Base-by-base conservation (phyloP, 805 yeast species). In the Ogataea corticis region DNA sequence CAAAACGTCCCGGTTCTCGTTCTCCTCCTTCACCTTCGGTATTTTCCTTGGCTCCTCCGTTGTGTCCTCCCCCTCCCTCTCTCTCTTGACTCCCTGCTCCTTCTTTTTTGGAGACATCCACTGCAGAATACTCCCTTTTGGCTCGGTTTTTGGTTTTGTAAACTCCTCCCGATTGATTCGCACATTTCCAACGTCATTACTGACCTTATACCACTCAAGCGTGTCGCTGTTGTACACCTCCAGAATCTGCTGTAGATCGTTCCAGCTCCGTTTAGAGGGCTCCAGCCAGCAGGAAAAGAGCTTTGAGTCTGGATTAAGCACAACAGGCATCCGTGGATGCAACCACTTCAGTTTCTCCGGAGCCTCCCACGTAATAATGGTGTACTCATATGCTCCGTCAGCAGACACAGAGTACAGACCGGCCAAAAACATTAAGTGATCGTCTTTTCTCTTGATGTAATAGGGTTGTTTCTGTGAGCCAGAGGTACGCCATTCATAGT, bases 261-360 rank as follows among this genome's bases (percentile, higher is more conserved):
- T 64, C 45, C 62, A 55, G 76, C 81, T 75, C 21, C 45, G 29
- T 0, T 51, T 45, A 0, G 51, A 46, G 0, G 79, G 73, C 42
- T 77, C 69, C 29, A 89, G 63, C 96, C 96, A 91, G 3, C 59
- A 55, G 4, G 73, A 60, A 77, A 91, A 81, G 33, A 73, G 77
- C n/a, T 68, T 53, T 0, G 81, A 65, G 0, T 77, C 81, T 0
- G 88, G 87, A 23, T 69, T 73, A 5, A 89, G 45, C 12, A 88
- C 73, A 2, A 85, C 70, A 0, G 97, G 97, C 80, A 88, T 87
- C 19, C 97, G 70, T 1, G 68, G 64, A 61, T 91, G 97, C 2
- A 91, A 63, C 86, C 89, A 83, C 34, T 69, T 63, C 50, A 90
- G 51, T 37, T 76, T 76, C 31, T 72, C 63, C 0, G 83, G 76